These are phyloP conservation scores for Penicillium pulvis DNA, from an alignment of 495 filamentous ascomycete species.

Conservation along the genomic window DNA sequence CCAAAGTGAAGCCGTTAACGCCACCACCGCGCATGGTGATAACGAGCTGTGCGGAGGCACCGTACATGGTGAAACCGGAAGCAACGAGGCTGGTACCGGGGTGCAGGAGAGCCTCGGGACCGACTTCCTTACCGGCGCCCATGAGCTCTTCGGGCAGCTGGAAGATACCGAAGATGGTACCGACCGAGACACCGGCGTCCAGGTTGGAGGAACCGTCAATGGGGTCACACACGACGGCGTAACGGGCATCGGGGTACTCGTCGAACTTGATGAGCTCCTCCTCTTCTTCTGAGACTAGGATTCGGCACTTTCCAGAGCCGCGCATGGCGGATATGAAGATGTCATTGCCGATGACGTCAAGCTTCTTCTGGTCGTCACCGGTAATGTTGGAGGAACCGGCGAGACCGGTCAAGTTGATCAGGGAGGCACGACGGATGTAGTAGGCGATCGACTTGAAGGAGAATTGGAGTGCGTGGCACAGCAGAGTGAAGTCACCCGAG, in stretches of 20 bases:
- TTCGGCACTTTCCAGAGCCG: conserved; percentile 82
- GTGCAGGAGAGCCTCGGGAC: conserved; percentile 79
- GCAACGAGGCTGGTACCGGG: conserved; percentile 91
- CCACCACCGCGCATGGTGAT: conserved; percentile 92
- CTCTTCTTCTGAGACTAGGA: conserved; percentile 96
- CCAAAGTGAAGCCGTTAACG: conserved; percentile 97
- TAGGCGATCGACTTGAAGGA: conserved; percentile 99
- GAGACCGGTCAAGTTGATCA: conserved; percentile 94
- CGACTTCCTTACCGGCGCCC: conserved; percentile 57
- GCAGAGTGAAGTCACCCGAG: conserved; percentile 97
- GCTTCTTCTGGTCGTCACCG: conserved; percentile 98
- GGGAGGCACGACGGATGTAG: conserved; percentile 96
- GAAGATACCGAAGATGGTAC: conserved; percentile 96
- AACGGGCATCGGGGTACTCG: conserved; percentile 76
- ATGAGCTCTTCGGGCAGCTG: conserved; percentile 72
- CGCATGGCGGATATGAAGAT: conserved; percentile 94
- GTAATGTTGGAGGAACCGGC: conserved; percentile 94
- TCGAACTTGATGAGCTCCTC: conserved; percentile 88
- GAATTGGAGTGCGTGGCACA: conserved; percentile 98
- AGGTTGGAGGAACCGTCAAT: conserved; percentile 98
- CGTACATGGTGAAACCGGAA: conserved; percentile 98
- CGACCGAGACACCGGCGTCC: conserved; percentile 96
- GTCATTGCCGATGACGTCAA: conserved; percentile 98
- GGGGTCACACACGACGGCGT: conserved; percentile 95
- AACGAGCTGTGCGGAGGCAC: conserved; percentile 92